Conservation (phyloP, 129 eudicot species). For the Lactuca saligna region DNA sequence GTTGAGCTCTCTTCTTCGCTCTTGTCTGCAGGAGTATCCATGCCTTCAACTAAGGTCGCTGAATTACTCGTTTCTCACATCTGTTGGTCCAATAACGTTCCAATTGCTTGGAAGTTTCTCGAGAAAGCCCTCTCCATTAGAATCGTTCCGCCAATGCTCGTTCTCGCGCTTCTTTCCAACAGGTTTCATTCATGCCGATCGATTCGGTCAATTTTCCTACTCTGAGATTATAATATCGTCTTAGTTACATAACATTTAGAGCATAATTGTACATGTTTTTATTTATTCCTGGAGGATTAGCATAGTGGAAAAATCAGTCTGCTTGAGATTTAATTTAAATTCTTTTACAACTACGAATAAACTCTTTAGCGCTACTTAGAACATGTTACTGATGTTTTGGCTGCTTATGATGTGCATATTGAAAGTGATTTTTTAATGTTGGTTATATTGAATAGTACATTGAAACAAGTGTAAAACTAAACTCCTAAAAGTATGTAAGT, state of each 20-base stretch:
- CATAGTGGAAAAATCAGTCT: too few species aligned
- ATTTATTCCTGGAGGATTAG: neutral
- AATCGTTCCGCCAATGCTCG: conserved; percentile 76
- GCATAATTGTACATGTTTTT: conserved; percentile 1
- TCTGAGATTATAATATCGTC: neutral
- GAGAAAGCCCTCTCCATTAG: conserved; percentile 68
- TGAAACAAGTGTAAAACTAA: neutral
- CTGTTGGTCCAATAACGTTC: conserved; percentile 72
- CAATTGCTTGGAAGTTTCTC: conserved; percentile 85
- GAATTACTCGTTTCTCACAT: conserved; percentile 65
- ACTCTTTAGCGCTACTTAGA: neutral
- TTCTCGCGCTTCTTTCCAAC: conserved; percentile 76
- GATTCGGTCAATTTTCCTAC: neutral
- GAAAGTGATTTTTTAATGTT: neutral
- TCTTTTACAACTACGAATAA: neutral
- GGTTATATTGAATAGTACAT: neutral
- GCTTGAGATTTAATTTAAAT: conserved; percentile 15
- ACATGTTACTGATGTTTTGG: neutral
- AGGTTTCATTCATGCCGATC: conserved; percentile 41
- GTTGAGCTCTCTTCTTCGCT: conserved; percentile 57
- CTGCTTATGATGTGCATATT: neutral
- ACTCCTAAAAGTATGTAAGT: neutral
- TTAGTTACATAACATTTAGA: neutral
- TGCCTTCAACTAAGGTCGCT: conserved; percentile 73
- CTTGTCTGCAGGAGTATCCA: conserved; percentile 59